Evolutionary conservation across 345 rosid species (phyloP), one percentile per base, ranked within the genome.

Genomic region (Salix viminalis): DNA sequence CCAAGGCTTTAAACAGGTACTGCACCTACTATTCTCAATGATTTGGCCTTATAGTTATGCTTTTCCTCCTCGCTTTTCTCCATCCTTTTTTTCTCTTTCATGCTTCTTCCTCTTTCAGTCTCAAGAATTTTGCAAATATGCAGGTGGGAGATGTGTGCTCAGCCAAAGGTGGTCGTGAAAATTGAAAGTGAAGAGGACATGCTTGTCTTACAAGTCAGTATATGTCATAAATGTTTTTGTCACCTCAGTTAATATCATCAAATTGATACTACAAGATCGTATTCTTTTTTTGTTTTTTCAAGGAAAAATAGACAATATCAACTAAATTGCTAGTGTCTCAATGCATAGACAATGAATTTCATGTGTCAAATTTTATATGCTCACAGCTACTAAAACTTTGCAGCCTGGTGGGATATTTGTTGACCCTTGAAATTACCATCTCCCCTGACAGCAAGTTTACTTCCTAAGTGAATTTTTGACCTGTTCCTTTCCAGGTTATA

Each of bases 61-160:
- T 15, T 37, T 37, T 34, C 2, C 2, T 67, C 23, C 24, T 21
- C 24, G 1, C 44, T 16, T 21, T 44, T 19, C 2, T 81, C 62
- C 30, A 1, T 24, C 16, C 30, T 19, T 36, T 30, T 21, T 44
- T 8, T 28, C 23, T 26, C 46, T 6, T 16, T 62, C 7, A 14
- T 60, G 46, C 3, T 52, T 82, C 19, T 64, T 18, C 13, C 50
- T 30, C n/a, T 64, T 28, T 52, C 1, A 37, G 9, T 34, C 68
- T 44, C 75, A 10, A 50, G 64, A 52, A 26, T 67, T 75, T 77
- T 56, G 65, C 46, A 69, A 66, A 71, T 73, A 37, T 79, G 83
- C 87, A 96, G 98, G 85, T 96, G 99, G 99, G 99, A 96, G 89
- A 87, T 82, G 69, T 89, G 94, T 84, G 92, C 94, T 24, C 98